Base-by-base conservation (phyloP, 2,329 filamentous ascomycete species). In the Trichoderma sp. region DNA sequence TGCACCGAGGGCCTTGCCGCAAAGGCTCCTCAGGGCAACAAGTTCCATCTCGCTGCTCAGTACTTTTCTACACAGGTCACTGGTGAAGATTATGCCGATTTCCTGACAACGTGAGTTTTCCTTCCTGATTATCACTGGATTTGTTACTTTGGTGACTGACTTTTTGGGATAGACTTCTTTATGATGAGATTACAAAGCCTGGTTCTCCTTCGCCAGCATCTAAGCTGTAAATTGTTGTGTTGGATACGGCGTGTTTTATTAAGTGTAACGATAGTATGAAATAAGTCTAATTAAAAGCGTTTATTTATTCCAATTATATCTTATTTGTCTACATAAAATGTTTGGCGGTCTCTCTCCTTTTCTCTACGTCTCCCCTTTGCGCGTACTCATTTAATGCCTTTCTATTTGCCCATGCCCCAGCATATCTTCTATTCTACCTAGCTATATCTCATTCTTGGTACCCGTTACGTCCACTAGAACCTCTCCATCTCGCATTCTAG, bases 81-180 rank as follows among this genome's bases (percentile, higher is more conserved):
- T 3, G 96, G 96, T 71, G 96, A 98, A 86, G 95, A 98, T 76
- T 98, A 98, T 82, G 94, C 95, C 14, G 96, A 99, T 82, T 98
- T 98, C 85, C 83, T 99, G 85, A 98, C 94, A 8, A 84, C 85
- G 91, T 93, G 86, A 87, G 91, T 85, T 71, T 57, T 68, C 15
- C 14, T 51, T 51, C 30, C 32, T 32, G 18, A 7, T 21, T 51
- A 3, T 51, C 18, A 15, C 26, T 32, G 56, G 30, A 6, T 9
- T 0, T n/a, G 4, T 7, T 15, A 12, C 32, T 21, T 6, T 11
- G 14, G 8, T 15, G 28, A 34, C 65, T 68, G 24, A 68, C 32
- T n/a, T 43, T 24, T 26, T 9, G 12, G 39, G 32, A 34, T 74
- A 96, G 92, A 67, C 84, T 97, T 76, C 83, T 97, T 65, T 97